Base-by-base conservation (phyloP, 2,329 filamentous ascomycete species). In the Neophaeococcomyces mojaviensis region DNA sequence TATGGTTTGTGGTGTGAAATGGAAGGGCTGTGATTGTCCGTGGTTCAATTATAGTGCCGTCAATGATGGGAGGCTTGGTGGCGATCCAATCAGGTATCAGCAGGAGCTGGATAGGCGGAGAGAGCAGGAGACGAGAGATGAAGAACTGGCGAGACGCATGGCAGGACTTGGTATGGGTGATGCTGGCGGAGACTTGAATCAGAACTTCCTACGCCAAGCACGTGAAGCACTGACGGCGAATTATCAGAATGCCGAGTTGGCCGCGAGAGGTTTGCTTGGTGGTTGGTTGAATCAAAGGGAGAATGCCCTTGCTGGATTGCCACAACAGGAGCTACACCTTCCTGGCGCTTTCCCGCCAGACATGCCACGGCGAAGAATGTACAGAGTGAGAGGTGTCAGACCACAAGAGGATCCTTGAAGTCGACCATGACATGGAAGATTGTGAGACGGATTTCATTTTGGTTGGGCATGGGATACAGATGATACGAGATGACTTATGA, bases 1-100 rank as follows among this genome's bases (percentile, higher is more conserved):
- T 67, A 88, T 92, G 78, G 75, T 86, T 20, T 95, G 88, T 60
- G 88, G 85, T 18, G 61, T 71, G 26, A 84, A 84, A 56, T 94
- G 88, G 87, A 90, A 87, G 66, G 81, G 74, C 1, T 94, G 88
- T 59, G 79, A 85, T 44, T 94, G 88, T 55, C 82, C 85, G 0
- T 86, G 81, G 79, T 88, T 89, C 69, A 85, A 81, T 60, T 78
- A 81, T 56, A 73, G 78, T 20, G 56, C 60, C 3, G 61, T 68
- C 4, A 37, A 44, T 16, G 77, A 80, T 42, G 68, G 67, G 10
- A 71, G 78, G 48, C 72, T 79, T 67, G 44, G 39, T 35, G 52
- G 52, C 2, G 57, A 51, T 36, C 58, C 60, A 13, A 39, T 58
- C 6, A 56, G 54, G 43, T 63, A 74, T 51, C 72, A 77, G 13